Evolutionary conservation across 768 basidiomycete species (phyloP).

Genomic region (Fomitopsis serialis): DNA sequence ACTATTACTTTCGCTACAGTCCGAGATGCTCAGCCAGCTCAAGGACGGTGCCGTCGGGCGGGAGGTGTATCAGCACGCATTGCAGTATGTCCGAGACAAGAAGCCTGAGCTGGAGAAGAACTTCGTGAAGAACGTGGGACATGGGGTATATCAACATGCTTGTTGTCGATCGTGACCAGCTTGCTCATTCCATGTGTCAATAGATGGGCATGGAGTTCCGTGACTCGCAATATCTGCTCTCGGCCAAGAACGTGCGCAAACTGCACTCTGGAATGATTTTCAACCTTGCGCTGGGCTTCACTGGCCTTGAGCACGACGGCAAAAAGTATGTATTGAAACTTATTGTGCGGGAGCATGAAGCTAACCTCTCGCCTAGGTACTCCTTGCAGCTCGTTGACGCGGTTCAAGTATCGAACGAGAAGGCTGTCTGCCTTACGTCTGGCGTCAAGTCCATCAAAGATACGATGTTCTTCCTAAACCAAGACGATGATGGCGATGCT

Average conservation of each 20-base stretch:
- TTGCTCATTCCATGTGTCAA: neutral
- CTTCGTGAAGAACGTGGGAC: conserved; percentile 87
- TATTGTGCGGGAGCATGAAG: neutral
- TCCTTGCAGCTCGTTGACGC: conserved; percentile 87
- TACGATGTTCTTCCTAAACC: conserved; percentile 78
- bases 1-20: conserved; percentile 71
- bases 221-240: conserved; percentile 79
- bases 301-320: conserved; percentile 73
- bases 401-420: conserved; percentile 65
- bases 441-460: conserved; percentile 83
- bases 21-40: conserved; percentile 67
- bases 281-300: conserved; percentile 80
- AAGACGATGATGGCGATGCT: conserved; percentile 51
- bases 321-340: conserved; percentile 52
- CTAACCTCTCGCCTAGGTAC: conserved; percentile 49
- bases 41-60: conserved; percentile 73
- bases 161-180: neutral
- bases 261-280: conserved; percentile 82
- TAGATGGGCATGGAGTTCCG: conserved; percentile 96
- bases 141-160: conserved; percentile 53
- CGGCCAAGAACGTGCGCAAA: conserved; percentile 67
- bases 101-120: conserved; percentile 77
- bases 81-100: conserved; percentile 67
- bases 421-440: conserved; percentile 69
- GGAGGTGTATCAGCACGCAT: conserved; percentile 78